Base-by-base conservation (phyloP, 768 basidiomycete species). In the Cyclocybe cylindracea region DNA sequence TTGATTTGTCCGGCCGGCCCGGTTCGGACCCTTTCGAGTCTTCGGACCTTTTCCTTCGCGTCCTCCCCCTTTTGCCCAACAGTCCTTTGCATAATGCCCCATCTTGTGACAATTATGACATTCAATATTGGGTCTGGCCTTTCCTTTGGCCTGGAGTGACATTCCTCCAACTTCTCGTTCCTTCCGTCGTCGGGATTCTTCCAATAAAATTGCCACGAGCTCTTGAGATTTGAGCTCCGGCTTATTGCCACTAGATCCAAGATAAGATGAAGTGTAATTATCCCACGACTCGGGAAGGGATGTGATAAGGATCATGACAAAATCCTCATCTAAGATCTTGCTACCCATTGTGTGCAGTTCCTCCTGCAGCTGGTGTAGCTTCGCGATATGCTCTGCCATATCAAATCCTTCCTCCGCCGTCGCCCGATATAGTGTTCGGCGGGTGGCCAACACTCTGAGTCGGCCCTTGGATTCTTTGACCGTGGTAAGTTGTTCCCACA, bases 41-140 rank as follows among this genome's bases (percentile, higher is more conserved):
- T 61, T 62, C 3, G 62, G 69, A 44, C 64, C 61, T 51, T 70
- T 63, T 29, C 69, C 72, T 51, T 72, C 69, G 34, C 58, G 61
- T 44, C 69, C 70, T 50, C 70, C 70, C 3, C 70, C 70, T 44
- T 64, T 64, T 35, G 51, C 48, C 55, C 53, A 61, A 52, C 57
- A 59, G 3, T 57, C 60, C 45, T 43, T 48, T 5, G 40, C 48
- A 2, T 58, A 53, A 49, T 72, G 70, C 3, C 68, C 69, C 16
- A 56, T 68, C 58, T 66, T 67, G 35, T 62, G 45, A 45, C 70
- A 71, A 45, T 71, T 72, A 16, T 58, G 62, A 51, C 69, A 71
- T 33, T 59, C 58, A 13, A 48, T 41, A 5, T 53, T 37, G 10
- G 49, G 32, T 3, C 34, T 40, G n/a, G 53, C 29, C 29, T 40